phyloP scores from a whole-genome alignment of 176 grass and related monocot species.

The Elaeis guineensis region DNA sequence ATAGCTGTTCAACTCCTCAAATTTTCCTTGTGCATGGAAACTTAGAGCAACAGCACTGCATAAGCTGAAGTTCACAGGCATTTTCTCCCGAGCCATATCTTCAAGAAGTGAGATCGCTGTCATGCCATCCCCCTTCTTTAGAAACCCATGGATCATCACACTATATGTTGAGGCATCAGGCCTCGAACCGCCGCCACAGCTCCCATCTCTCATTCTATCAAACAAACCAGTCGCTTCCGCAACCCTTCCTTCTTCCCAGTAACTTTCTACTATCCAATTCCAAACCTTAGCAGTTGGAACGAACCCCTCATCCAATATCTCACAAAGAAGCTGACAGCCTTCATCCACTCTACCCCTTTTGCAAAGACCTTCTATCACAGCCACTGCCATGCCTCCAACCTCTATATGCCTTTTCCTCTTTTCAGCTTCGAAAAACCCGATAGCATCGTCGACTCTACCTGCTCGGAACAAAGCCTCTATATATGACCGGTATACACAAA shows the following conservation, averaged over 20 bases:
- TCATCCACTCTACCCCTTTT: constrained; percentile 3
- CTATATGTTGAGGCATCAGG: constrained; percentile 1
- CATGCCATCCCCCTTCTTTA: not conserved
- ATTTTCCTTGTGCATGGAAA: not conserved
- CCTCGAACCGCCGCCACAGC: not conserved
- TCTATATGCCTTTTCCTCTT: not conserved
- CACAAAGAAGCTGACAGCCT: constrained; percentile 1
- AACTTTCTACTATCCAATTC: constrained; percentile 9
- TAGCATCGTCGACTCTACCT: constrained; percentile 10
- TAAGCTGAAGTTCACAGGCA: not conserved
- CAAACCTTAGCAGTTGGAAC: constrained; percentile 10
- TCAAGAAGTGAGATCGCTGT: constrained; percentile 2
- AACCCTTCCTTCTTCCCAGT: constrained; percentile 3
- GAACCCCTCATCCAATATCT: constrained; percentile 1
- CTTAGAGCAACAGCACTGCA: not conserved
- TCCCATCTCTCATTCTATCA: not conserved
- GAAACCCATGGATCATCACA: constrained; percentile 5
- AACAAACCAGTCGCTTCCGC: constrained; percentile 7
- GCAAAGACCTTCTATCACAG: constrained; percentile 4
- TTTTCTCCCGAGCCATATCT: not conserved
- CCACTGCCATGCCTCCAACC: not conserved
- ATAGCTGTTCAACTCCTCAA: not conserved
- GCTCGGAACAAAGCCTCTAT: constrained; percentile 4
- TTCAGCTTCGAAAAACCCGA: not conserved
- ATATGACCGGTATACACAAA: constrained; percentile 5